Evolutionary conservation across 2,329 filamentous ascomycete species (phyloP), one percentile per base, ranked within the genome.

Genomic region (Aspergillus pseudonomiae): DNA sequence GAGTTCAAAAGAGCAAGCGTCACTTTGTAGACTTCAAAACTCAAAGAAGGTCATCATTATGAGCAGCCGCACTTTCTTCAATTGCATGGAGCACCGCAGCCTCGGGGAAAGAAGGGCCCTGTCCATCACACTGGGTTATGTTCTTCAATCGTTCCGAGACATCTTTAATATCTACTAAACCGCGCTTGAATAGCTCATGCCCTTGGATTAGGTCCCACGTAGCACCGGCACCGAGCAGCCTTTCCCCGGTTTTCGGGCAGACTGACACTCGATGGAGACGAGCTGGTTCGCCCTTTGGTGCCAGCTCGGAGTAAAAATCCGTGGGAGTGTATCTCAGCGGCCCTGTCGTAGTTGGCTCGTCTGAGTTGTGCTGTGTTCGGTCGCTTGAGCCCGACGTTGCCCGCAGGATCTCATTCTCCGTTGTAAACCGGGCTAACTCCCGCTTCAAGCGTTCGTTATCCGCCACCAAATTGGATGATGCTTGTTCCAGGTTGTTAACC

Each of bases 401-500:
- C 54, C 93, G 90, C 41, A 98, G 83, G 60, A 97, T 94, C 79
- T 97, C 92, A 76, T 97, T 97, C 76, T 98, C 94, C 10, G 93
- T 97, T 65, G 88, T 89, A 59, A 92, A 88, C 74, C 91, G 91
- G 68, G 95, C 91, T 32, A 97, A 83, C 72, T 96, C 90, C 24
- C 91, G 88, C 79, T 92, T 94, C 32, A 98, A 83, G 39, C 90
- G 89, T 77, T 96, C 92, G 74, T 97, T 97, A 77, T 97, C 94
- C 52, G 89, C 87, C 46, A 89, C 86, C 0, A 95, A 86, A 39
- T 87, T 85, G 61, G 89, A 86, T 58, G 92, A 91, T 57, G 89
- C 88, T 64, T 89, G 88, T 75, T 96, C 91, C 36, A 97, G 87
- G 56, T 83, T 85, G 57, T 87, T 89, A 32, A 98, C 88, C 76